Percentiles rank a stretch among this genome's conserved stretches.
Evolutionary conservation across 371 early-diverging fungal genomes (phyloP).

Genomic region (Nematocida minor): DNA sequence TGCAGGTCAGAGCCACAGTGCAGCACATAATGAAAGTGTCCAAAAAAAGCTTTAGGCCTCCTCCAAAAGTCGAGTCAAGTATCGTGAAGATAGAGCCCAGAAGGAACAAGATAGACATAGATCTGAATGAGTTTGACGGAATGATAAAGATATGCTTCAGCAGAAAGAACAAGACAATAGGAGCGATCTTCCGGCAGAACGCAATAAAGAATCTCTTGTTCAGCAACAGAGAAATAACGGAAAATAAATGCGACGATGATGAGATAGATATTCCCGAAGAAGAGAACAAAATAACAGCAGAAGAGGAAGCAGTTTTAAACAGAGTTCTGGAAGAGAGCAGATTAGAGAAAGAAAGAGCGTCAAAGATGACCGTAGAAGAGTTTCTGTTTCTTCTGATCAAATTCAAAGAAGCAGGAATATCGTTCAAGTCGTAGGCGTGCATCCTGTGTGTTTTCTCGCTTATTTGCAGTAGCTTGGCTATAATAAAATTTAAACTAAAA

Average conservation of each 20-base stretch:
- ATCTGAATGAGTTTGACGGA: constrained; percentile 92
- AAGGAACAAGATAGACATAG: constrained; percentile 81
- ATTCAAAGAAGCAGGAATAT: constrained; percentile 63
- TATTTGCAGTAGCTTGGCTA: too few species aligned
- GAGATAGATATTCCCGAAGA: constrained; percentile 67
- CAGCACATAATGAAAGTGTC: constrained; percentile 87
- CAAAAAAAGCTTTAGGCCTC: constrained; percentile 94
- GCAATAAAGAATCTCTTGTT: constrained; percentile 32
- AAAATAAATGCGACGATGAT: not conserved
- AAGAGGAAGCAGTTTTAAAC: constrained; percentile 36
- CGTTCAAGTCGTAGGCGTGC: constrained; percentile 2
- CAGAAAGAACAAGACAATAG: constrained; percentile 88
- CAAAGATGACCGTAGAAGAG: constrained; percentile 82
- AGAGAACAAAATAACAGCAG: constrained; percentile 3
- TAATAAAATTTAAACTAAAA: constrained; percentile 2
- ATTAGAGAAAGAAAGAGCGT: constrained; percentile 72
- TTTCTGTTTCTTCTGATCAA: constrained; percentile 67
- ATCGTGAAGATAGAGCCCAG: constrained; percentile 87
- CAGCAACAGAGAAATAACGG: not conserved
- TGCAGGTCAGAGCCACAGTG: constrained; percentile 88
- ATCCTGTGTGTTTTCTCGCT: not conserved
- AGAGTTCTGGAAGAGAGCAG: constrained; percentile 31
- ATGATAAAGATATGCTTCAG: constrained; percentile 83
- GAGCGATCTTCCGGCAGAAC: constrained; percentile 79
- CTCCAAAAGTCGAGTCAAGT: constrained; percentile 89